Evolutionary conservation across 2,329 filamentous ascomycete genomes (phyloP).

Genomic region (Cordyceps sp.): DNA sequence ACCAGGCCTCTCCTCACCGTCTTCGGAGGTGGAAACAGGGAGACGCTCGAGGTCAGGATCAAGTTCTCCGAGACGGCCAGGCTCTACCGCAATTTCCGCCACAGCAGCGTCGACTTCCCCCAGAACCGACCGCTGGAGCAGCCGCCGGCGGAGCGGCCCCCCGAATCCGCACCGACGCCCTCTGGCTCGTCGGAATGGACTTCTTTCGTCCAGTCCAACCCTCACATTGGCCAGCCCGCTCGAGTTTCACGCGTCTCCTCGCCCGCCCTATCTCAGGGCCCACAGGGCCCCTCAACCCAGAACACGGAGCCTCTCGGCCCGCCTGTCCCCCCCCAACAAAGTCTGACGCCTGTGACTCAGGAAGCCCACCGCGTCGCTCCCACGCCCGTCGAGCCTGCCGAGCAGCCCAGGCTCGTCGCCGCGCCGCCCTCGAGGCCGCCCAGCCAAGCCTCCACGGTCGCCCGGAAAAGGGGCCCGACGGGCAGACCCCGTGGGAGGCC

Average conservation of each 20-base stretch:
- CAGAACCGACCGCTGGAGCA: background rate
- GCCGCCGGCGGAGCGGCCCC: constrained; percentile 5
- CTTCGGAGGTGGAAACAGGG: constrained; percentile 66
- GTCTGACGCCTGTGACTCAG: constrained; percentile 4
- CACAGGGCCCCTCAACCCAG: background rate
- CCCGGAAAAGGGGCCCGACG: constrained; percentile 26
- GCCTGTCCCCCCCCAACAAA: constrained; percentile 6
- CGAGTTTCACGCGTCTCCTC: constrained; percentile 17
- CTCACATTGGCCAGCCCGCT: constrained; percentile 25
- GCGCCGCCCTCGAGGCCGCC: constrained; percentile 34
- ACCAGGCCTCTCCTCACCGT: constrained; percentile 72
- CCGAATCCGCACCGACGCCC: constrained; percentile 23
- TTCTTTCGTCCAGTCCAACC: constrained; percentile 57
- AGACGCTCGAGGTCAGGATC: constrained; percentile 86
- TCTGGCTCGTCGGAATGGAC: constrained; percentile 63
- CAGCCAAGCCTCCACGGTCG: constrained; percentile 37
- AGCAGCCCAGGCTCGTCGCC: constrained; percentile 5
- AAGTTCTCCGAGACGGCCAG: constrained; percentile 66
- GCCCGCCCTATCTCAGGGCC: constrained; percentile 18
- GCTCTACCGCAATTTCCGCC: constrained; percentile 17
- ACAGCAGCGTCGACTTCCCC: constrained; percentile 7
- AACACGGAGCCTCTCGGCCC: constrained; percentile 12
- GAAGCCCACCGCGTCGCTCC: constrained; percentile 20
- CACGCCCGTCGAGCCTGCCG: constrained; percentile 10
- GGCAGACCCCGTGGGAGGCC: constrained; percentile 40